A percentile compares a stretch with the other conserved stretches of the same genome.
Conservation (phyloP, 2,329 filamentous ascomycete genomes). For the Paraphaeosphaeria sporulosa region DNA sequence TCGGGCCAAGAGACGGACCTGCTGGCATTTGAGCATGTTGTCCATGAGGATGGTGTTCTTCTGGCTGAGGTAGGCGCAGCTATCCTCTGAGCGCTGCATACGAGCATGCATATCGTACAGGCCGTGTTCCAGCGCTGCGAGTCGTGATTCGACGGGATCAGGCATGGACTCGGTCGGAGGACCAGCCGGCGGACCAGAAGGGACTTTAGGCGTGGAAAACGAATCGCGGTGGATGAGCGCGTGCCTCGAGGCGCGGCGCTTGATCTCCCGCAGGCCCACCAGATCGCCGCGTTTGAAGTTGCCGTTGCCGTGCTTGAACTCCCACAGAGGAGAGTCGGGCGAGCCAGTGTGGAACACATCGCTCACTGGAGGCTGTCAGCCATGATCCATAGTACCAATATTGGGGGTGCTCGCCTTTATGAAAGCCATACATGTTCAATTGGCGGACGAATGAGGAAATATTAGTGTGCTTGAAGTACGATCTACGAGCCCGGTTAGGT, state of each 20-base stretch:
- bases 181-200: conserved; percentile 77
- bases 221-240: conserved; percentile 91
- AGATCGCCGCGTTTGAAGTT: conserved; percentile 97
- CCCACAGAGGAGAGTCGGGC: conserved; percentile 93
- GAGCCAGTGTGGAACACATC: conserved; percentile 97
- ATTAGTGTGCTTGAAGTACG: conserved; percentile 99
- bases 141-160: conserved; percentile 78
- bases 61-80: conserved; percentile 76
- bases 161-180: conserved; percentile 84
- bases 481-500: conserved; percentile 61
- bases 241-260: conserved; percentile 90
- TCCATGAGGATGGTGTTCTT: conserved; percentile 86
- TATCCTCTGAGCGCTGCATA: conserved; percentile 84
- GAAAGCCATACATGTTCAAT: conserved; percentile 99
- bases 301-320: conserved; percentile 97
- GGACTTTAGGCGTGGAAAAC: conserved; percentile 75
- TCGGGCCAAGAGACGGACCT: conserved; percentile 55
- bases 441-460: conserved; percentile 98
- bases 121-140: conserved; percentile 79
- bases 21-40: conserved; percentile 75
- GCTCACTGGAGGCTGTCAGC: conserved; percentile 70
- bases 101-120: conserved; percentile 81
- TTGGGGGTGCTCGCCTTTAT: conserved; percentile 75
- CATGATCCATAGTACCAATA: conserved; percentile 10
- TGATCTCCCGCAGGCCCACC: conserved; percentile 90